Evolutionary conservation across 352 stramenopile genomes (phyloP), one percentile per base, ranked within the genome.

Genomic region (Phytopythium delawarense): DNA sequence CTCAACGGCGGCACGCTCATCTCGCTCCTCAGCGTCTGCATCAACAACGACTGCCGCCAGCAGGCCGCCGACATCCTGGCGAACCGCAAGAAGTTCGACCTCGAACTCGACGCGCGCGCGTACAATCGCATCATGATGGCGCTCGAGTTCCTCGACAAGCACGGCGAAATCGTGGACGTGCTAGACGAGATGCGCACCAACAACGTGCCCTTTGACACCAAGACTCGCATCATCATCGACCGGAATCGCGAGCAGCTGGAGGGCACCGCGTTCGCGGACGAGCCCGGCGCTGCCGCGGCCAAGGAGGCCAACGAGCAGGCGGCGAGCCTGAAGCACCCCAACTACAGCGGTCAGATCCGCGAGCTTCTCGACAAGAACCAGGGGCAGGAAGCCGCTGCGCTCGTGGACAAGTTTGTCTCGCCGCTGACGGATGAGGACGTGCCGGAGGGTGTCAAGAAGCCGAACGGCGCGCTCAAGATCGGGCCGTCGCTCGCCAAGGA

Each of bases 51-150:
- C 63, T 92, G 84, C 66, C 67, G 71, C 23, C 75, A 91, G 62
- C 78, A 92, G 56, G 81, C 84, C 7, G 64, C 73, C 21, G 81
- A 91, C 65, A 90, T 92, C 48, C 62, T 92, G 39, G 76, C 75
- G 9, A 92, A 92, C 67, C 81, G 84, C 64, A 88, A 83, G 63
- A 85, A 82, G 48, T 93, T 93, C 54, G 76, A 90, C 63, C 63
- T 93, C 56, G 65, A 68, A 37, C 70, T 93, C 15, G 71, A 93
- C 57, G 76, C 84, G 16, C 76, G 78, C 61, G 81, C 70, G 23
- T 93, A 89, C 68, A 93, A 93, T 58, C 74, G 68, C 34, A 87
- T 93, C 58, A 64, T 93, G 55, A 72, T 75, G 66, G 87, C 81
- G 60, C 67, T 93, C 55, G 81, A 91, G 62, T 82, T 83, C 50